phyloP scores from a whole-genome alignment of 179 eudicot species.

The Patellifolia procumbens region DNA sequence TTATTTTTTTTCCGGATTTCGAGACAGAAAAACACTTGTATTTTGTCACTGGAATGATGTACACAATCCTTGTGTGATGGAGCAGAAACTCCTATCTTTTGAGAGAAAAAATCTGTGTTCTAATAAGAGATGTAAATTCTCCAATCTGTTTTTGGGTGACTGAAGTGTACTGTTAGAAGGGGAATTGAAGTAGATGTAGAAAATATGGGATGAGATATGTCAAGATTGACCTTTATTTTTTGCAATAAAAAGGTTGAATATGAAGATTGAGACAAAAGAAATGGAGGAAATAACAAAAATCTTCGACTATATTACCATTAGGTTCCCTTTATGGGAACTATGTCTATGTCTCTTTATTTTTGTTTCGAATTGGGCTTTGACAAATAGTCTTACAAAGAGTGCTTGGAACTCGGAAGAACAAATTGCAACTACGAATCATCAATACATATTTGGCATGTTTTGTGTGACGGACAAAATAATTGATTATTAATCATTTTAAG shows the following conservation, averaged over 20 bases:
- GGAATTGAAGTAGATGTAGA: neutral
- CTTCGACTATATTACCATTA: too few species aligned
- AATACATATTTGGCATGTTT: too few species aligned
- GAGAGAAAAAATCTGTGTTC: neutral
- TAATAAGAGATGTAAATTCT: neutral
- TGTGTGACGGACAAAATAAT: too few species aligned
- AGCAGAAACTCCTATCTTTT: neutral
- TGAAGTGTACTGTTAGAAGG: neutral
- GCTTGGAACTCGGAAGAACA: too few species aligned
- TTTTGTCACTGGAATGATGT: slow-evolving; percentile 18
- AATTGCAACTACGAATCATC: too few species aligned
- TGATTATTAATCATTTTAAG: too few species aligned
- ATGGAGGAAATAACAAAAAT: too few species aligned
- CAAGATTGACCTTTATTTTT: neutral
- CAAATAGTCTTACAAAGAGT: too few species aligned
- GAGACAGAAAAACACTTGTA: slow-evolving; percentile 22
- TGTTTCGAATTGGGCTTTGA: too few species aligned
- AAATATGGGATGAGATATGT: neutral
- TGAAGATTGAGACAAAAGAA: too few species aligned
- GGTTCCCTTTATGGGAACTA: too few species aligned
- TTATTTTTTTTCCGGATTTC: neutral
- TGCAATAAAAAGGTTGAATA: neutral
- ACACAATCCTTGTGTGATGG: slow-evolving; percentile 33
- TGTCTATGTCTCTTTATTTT: too few species aligned
- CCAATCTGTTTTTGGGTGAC: neutral